phyloP scores from a whole-genome alignment of 2,329 filamentous ascomycete species.

The Sporothrix phasma region DNA sequence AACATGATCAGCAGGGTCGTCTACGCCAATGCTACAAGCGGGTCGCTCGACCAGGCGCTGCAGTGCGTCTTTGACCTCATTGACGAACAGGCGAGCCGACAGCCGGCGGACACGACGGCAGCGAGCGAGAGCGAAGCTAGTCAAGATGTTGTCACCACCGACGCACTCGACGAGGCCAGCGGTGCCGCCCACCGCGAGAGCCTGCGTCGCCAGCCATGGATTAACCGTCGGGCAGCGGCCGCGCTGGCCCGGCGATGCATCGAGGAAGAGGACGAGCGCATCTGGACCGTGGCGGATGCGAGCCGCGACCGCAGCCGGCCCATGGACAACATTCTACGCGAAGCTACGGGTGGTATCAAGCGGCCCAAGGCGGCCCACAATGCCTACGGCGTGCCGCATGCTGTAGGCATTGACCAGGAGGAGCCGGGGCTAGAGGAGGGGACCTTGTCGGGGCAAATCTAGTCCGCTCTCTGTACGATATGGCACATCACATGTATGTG shows the following conservation, averaged over 20 bases:
- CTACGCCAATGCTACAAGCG: conserved; percentile 25
- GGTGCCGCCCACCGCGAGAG: neutral
- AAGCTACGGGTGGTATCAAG: neutral
- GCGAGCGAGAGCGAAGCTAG: neutral
- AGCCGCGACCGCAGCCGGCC: conserved; percentile 15
- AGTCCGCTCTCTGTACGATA: no score
- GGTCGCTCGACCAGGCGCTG: conserved; percentile 28
- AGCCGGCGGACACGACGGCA: neutral
- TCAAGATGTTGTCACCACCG: no score
- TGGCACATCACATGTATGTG: neutral
- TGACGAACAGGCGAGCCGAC: neutral
- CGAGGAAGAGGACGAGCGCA: conserved; percentile 26
- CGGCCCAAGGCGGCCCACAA: neutral
- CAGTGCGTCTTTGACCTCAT: conserved; percentile 25
- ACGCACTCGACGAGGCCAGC: neutral
- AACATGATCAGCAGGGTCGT: conserved; percentile 27
- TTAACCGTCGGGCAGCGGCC: conserved; percentile 25
- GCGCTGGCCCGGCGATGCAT: conserved; percentile 29
- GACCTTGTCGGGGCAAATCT: neutral
- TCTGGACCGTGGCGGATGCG: conserved; percentile 25
- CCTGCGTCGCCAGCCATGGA: conserved; percentile 22
- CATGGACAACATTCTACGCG: conserved; percentile 17
- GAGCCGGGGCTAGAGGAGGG: neutral
- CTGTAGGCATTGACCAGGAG: neutral
- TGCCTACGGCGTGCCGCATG: conserved; percentile 16